Evolutionary conservation across 352 stramenopile species (phyloP).

Genomic region (Phytophthora kernoviae): DNA sequence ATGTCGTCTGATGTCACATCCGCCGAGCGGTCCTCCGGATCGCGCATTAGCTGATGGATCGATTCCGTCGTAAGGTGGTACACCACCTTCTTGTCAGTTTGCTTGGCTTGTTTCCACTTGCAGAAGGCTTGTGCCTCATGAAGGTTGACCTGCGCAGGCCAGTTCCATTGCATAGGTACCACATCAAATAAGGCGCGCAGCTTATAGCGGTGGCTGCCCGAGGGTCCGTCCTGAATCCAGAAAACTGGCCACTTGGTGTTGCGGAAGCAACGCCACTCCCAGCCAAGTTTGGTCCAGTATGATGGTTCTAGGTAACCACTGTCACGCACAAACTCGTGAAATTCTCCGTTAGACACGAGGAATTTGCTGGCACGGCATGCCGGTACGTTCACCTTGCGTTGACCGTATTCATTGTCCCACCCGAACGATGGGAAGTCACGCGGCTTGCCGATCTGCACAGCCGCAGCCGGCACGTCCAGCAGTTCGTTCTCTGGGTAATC

Average conservation of each 20-base stretch:
- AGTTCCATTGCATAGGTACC: conserved; percentile 94
- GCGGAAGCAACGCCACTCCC: conserved; percentile 94
- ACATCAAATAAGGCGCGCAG: conserved; percentile 93
- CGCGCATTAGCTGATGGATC: conserved; percentile 92
- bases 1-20: conserved; percentile 75
- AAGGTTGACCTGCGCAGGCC: conserved; percentile 96
- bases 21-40: conserved; percentile 53
- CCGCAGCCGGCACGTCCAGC: conserved; percentile 68
- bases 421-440: conserved; percentile 93
- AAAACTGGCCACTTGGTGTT: conserved; percentile 97
- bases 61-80: conserved; percentile 93
- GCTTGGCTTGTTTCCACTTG: conserved; percentile 83
- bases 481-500: conserved; percentile 93
- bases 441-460: conserved; percentile 91
- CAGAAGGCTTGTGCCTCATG: conserved; percentile 95
- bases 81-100: conserved; percentile 58
- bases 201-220: conserved; percentile 94
- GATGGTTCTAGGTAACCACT: conserved; percentile 92
- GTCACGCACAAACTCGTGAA: conserved; percentile 94
- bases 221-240: conserved; percentile 92
- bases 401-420: conserved; percentile 98
- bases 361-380: conserved; percentile 90
- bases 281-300: conserved; percentile 93
- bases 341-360: conserved; percentile 97
- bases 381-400: conserved; percentile 84